Evolutionary conservation across 2,329 filamentous ascomycete genomes (phyloP), one percentile per base, ranked within the genome.

Genomic region (Cyclaneusma minus): DNA sequence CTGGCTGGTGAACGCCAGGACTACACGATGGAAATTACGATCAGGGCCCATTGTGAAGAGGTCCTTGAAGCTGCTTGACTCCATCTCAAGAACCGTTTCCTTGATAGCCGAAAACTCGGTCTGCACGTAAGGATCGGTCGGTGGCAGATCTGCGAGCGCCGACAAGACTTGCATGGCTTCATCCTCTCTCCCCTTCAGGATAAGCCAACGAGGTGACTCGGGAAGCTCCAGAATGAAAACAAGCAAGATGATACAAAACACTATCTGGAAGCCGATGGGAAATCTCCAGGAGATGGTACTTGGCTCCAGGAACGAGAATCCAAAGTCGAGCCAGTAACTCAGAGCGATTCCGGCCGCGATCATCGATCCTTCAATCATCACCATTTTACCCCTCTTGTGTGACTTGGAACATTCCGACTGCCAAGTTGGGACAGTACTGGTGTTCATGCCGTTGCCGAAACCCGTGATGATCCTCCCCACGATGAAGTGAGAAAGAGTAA

Each of bases 71-170:
- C 40, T 38, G 11, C 33, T 28, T 7, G 31, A 22, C 7, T 33
- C 35, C 14, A 35, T 54, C 43, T 84, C 76, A n/a, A 69, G 51
- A n/a, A 79, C 72, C 1, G 77, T 68, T 28, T 73, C 64, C 39
- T 68, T 66, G 36, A 62, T 62, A 20, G 53, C 51, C 3, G 40
- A 28, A 28, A 57, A 54, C 42, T 78, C 66, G 17, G 62, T 51
- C 20, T 62, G 51, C n/a, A 73, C 63, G 27, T 65, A 54, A 11
- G 55, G 56, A 32, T 66, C 55, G 13, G 72, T 56, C 5, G 55
- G 33, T 4, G 56, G 41, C 3, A 36, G 34, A 27, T 58, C 50
- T 4, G 43, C 41, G 4, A 62, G 39, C 2, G 52, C 53, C 10
- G 56, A 48, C 3, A 64, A 49, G 3, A 62, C 54, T 12, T 51